phyloP scores from a whole-genome alignment of 2,329 filamentous ascomycete genomes.

The Clonostachys sp. region DNA sequence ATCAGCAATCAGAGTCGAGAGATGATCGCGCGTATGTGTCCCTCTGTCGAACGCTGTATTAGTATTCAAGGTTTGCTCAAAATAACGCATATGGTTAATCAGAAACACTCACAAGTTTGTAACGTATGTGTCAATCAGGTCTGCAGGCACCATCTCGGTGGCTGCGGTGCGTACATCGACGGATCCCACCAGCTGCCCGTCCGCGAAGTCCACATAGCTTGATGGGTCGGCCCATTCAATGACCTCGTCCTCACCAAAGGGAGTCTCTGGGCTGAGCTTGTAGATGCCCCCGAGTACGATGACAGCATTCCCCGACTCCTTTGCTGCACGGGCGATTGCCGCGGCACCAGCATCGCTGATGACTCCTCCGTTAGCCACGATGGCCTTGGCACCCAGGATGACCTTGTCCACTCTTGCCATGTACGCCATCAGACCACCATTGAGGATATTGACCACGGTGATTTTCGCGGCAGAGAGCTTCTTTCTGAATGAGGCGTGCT shows the following conservation, averaged over 20 bases:
- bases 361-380: slow-evolving; percentile 83
- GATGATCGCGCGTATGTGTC: slow-evolving; percentile 64
- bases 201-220: slow-evolving; percentile 70
- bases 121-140: slow-evolving; percentile 75
- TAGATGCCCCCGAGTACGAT: slow-evolving; percentile 89
- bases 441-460: slow-evolving; percentile 77
- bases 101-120: slow-evolving; percentile 60
- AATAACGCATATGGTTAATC: not conserved
- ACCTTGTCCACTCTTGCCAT: slow-evolving; percentile 97
- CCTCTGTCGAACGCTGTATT: slow-evolving; percentile 36
- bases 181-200: slow-evolving; percentile 69
- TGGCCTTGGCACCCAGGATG: slow-evolving; percentile 80
- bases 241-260: slow-evolving; percentile 74
- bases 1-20: slow-evolving; percentile 70
- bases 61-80: slow-evolving; percentile 4
- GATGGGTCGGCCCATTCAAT: slow-evolving; percentile 85
- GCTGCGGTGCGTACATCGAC: slow-evolving; percentile 75
- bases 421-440: slow-evolving; percentile 83
- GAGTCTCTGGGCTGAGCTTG: slow-evolving; percentile 86
- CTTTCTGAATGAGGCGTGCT: slow-evolving; percentile 62
- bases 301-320: slow-evolving; percentile 76
- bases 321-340: slow-evolving; percentile 79
- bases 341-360: slow-evolving; percentile 80
- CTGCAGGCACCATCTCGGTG: slow-evolving; percentile 77
- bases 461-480: slow-evolving; percentile 74